phyloP scores from a whole-genome alignment of 768 basidiomycete genomes.

The Amylocystis lapponica region DNA sequence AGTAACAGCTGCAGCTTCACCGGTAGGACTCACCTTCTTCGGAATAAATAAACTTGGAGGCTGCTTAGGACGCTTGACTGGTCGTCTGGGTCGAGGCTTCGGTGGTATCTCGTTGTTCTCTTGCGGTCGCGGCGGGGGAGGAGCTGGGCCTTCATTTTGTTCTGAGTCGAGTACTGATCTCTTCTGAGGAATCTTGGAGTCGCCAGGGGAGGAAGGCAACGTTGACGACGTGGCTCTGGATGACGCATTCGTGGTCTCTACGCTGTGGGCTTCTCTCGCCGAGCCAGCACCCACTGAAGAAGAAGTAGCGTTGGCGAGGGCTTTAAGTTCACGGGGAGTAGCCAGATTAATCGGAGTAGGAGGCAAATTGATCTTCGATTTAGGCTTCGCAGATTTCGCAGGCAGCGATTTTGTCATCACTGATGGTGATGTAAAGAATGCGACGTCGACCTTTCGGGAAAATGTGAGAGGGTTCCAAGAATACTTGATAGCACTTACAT shows the following conservation, averaged over 20 bases:
- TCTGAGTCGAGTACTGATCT: slow-evolving; percentile 10
- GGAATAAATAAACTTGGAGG: slow-evolving; percentile 55
- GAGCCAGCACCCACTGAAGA: too few species aligned
- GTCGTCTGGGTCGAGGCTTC: slow-evolving; percentile 22
- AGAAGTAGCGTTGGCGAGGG: slow-evolving; percentile 5
- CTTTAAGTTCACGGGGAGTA: slow-evolving; percentile 14
- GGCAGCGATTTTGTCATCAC: slow-evolving; percentile 1
- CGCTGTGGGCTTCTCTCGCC: too few species aligned
- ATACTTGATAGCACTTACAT: slow-evolving; percentile 39
- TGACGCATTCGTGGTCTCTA: neutral
- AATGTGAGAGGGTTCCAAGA: neutral
- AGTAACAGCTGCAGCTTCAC: too few species aligned
- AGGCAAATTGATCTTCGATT: slow-evolving; percentile 6
- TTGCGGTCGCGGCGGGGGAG: slow-evolving; percentile 11
- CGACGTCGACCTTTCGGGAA: slow-evolving; percentile 7
- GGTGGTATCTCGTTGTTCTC: slow-evolving; percentile 13
- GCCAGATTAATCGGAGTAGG: slow-evolving; percentile 9
- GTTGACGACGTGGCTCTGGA: neutral
- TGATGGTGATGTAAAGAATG: slow-evolving; percentile 11
- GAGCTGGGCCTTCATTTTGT: neutral
- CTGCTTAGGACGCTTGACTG: slow-evolving; percentile 35
- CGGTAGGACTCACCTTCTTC: slow-evolving; percentile 24
- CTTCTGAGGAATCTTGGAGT: slow-evolving; percentile 9
- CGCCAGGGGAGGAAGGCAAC: neutral
- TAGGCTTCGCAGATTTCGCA: slow-evolving; percentile 6